Evolutionary conservation across 2,329 filamentous ascomycete genomes (phyloP), one percentile per base, ranked within the genome.

Genomic region (Xylariaceae sp.): DNA sequence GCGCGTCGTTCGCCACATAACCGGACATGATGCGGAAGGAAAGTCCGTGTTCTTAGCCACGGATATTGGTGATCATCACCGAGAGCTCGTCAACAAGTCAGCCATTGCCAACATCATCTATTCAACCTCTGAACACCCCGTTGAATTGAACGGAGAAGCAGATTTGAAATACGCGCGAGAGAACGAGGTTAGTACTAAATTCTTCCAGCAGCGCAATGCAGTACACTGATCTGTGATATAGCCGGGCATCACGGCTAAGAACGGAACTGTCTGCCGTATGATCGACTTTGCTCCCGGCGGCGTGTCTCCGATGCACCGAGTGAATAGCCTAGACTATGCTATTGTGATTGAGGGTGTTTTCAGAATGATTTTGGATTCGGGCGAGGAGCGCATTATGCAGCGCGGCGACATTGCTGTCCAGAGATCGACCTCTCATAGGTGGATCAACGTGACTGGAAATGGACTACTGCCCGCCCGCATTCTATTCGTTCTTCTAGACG

Each of bases 321-420:
- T 39, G 2, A 22, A 39, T 6, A 24, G 35, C 4, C 9, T 52
- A 4, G 51, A 52, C 37, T 54, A 52, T 26, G 51, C 37, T 12
- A 15, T 52, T 9, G 50, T 54, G 3, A 4, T 54, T 1, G 51
- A 54, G n/a, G 51, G 51, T 15, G 37, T 29, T 2, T 52, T 54
- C 34, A 17, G 45, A 24, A 8, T 54, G 30, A 19, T 34, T 0
- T 44, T 54, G 2, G 51, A 54, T 22, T 52, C 50, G 1, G 51
- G 50, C 4, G 51, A 54, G 39, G 18, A 38, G 18, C 45, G 48
- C 2, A 45, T 51, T n/a, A 44, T 54, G 43, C 41, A 32, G 0
- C 43, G 36, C 11, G 51, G 51, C 3, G 51, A 54, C 37, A 38
- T 53, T 4, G 13, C 28, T 15, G 37, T 53, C 6, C 37, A 54